Evolutionary conservation across 768 basidiomycete species (phyloP).

Genomic region (Xerocomellus chrysenteron): DNA sequence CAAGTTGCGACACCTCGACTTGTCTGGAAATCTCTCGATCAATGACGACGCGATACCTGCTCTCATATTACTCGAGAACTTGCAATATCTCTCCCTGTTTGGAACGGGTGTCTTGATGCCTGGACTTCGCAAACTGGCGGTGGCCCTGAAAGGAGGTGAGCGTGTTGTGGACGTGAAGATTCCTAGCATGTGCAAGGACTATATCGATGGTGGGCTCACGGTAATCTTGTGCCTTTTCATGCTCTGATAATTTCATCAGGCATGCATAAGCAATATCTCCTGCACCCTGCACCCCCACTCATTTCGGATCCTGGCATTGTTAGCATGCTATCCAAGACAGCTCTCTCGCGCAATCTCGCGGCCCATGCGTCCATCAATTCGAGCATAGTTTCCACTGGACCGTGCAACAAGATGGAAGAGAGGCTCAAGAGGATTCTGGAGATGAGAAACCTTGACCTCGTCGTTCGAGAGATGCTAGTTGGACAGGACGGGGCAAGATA

Average conservation of each 20-base stretch:
- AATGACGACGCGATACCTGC: conserved; percentile 58
- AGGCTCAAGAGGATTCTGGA: conserved; percentile 48
- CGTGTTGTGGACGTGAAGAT: conserved; percentile 49
- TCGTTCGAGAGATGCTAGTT: conserved; percentile 47
- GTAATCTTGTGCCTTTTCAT: not conserved
- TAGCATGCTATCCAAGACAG: conserved; percentile 42
- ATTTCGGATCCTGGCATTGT: conserved; percentile 44
- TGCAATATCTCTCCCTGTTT: conserved; percentile 50
- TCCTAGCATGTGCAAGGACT: conserved; percentile 50
- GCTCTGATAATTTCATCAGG: conserved; percentile 32
- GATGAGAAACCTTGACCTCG: conserved; percentile 48
- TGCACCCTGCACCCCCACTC: conserved; percentile 48
- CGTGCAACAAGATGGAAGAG: conserved; percentile 46
- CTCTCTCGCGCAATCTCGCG: conserved; percentile 55
- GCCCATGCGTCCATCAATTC: conserved; percentile 53
- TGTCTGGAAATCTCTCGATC: conserved; percentile 53
- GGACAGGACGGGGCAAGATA: conserved; percentile 6
- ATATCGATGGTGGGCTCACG: conserved; percentile 49
- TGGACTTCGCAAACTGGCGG: conserved; percentile 54
- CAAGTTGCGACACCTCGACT: conserved; percentile 50
- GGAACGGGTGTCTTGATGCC: conserved; percentile 56
- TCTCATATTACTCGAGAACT: conserved; percentile 45
- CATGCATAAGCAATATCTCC: conserved; percentile 46
- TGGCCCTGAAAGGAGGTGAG: conserved; percentile 33
- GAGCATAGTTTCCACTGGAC: conserved; percentile 44